Base-by-base conservation (phyloP, 495 filamentous ascomycete genomes). In the Astrothelium macrocarpum region DNA sequence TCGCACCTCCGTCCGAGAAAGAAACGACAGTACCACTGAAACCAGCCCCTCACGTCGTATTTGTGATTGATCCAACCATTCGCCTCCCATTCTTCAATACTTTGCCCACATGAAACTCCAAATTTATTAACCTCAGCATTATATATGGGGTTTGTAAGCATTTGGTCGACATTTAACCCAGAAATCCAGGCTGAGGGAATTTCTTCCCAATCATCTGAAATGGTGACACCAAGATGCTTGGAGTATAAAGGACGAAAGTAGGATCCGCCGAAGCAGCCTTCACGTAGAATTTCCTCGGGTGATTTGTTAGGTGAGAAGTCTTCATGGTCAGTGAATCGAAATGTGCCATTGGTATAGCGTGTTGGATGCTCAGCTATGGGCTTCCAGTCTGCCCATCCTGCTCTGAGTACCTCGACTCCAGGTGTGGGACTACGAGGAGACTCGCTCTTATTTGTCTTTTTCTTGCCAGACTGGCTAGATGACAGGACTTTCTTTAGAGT, bases 21-120 rank as follows among this genome's bases (percentile, higher is more conserved):
- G 70, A 79, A 80, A 1, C 78, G 77, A 49, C 73, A 76, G 62
- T 80, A 80, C 79, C 79, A 80, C 64, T 81, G 79, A 65, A 80
- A 80, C 78, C 78, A 80, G 28, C 78, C 78, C 59, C 78, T 68
- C 3, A 79, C 76, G 62, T 80, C 78, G 32, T 75, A 72, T 16
- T 68, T 65, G 62, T 79, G 79, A 32, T 70, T 68, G 32, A 81
- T 80, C 79, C 79, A 81, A 0, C 79, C 79, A 0, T 75, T 70
- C 1, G 75, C 75, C 53, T 81, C 79, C 79, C 79, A 80, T 23
- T 78, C 76, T 67, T 81, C 79, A 39, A 80, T 80, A 10, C 64
- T 73, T 67, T 81, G 79, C 18, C 79, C 79, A 53, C 76, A 79
- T 14, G 75, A 32, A 3, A 79, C 77, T 25, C 75, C 77, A 65